Conservation (phyloP, 768 basidiomycete species). For the Kwoniella bestiolae region DNA sequence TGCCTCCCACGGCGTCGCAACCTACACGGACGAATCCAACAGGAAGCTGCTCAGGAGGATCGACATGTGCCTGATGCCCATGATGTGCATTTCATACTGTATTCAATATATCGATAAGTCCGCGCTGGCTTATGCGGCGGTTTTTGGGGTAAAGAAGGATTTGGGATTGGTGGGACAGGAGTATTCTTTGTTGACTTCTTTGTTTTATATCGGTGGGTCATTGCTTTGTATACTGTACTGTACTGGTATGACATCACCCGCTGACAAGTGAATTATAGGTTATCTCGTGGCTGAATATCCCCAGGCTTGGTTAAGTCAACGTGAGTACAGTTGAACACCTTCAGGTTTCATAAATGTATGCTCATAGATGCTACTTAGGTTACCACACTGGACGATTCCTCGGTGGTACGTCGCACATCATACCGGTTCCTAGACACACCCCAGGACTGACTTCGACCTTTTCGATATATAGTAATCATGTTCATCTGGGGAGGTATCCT, state of each 20-base stretch:
- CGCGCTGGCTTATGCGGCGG: slow-evolving; percentile 11
- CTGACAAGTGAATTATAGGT: no score
- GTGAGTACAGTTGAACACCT: background rate
- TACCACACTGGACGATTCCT: slow-evolving; percentile 13
- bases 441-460: background rate
- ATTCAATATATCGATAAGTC: slow-evolving; percentile 15
- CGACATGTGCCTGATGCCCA: slow-evolving; percentile 14
- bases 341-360: no score
- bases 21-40: slow-evolving; percentile 16
- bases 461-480: slow-evolving; percentile 5
- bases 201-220: slow-evolving; percentile 11
- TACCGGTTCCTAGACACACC: background rate
- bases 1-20: slow-evolving; percentile 1
- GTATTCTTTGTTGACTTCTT: slow-evolving; percentile 13
- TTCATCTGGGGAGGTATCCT: slow-evolving; percentile 12
- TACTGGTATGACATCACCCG: no score
- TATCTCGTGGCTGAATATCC: slow-evolving; percentile 15
- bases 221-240: no score
- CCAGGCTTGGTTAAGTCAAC: slow-evolving; percentile 13
- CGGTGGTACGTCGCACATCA: background rate
- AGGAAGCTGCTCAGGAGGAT: slow-evolving; percentile 7
- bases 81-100: slow-evolving; percentile 19
- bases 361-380: background rate
- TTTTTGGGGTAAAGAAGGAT: slow-evolving; percentile 9
- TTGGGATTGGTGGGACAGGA: slow-evolving; percentile 6